A percentile compares a stretch with the other conserved stretches of the same genome.
Conservation (phyloP, 2,329 filamentous ascomycete genomes). For the Arachnopeziza araneosa region DNA sequence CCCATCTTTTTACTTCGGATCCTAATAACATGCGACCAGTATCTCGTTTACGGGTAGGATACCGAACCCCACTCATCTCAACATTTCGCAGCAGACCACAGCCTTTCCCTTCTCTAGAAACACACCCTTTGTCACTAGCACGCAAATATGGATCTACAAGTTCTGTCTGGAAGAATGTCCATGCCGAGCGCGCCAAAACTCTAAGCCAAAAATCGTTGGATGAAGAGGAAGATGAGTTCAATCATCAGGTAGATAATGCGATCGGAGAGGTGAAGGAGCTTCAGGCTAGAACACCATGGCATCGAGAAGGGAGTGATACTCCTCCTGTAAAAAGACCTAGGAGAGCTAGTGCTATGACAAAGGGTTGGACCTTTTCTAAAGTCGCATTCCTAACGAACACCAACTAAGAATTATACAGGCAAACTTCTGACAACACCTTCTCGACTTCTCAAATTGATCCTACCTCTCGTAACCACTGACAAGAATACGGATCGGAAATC, state of each 20-base stretch:
- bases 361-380: slow-evolving; percentile 39
- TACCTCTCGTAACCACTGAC: slow-evolving; percentile 63
- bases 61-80: slow-evolving; percentile 5
- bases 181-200: slow-evolving; percentile 13
- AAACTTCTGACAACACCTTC: slow-evolving; percentile 78
- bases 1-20: not conserved
- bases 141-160: slow-evolving; percentile 1
- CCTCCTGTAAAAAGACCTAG: slow-evolving; percentile 43
- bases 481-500: slow-evolving; percentile 56
- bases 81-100: slow-evolving; percentile 17
- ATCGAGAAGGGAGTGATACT: slow-evolving; percentile 52
- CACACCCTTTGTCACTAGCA: not conserved
- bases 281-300: slow-evolving; percentile 60
- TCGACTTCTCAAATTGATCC: slow-evolving; percentile 71
- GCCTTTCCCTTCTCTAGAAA: not conserved
- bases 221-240: slow-evolving; percentile 32
- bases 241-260: slow-evolving; percentile 33
- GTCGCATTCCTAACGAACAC: not conserved
- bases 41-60: not conserved
- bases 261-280: slow-evolving; percentile 42
- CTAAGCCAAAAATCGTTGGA: slow-evolving; percentile 24
- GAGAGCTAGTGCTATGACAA: slow-evolving; percentile 54
- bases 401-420: slow-evolving; percentile 39
- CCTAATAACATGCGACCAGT: not conserved
- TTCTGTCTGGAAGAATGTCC: not conserved